Base-by-base conservation (phyloP, 2,329 filamentous ascomycete species). In the Rachicladosporium sp. region DNA sequence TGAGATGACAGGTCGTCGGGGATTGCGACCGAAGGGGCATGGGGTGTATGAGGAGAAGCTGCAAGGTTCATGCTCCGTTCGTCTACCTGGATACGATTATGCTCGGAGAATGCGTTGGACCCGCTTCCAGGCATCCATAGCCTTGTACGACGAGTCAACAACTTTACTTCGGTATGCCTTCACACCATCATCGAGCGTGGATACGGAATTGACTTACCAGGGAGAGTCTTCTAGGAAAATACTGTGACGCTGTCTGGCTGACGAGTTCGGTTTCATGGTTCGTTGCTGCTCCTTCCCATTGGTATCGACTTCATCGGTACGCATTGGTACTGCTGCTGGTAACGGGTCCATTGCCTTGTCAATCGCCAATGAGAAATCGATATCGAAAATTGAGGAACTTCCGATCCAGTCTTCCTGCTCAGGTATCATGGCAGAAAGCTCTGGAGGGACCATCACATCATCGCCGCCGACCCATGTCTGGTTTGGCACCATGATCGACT, bases 51-150 rank as follows among this genome's bases (percentile, higher is more conserved):
- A 5, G 56, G 56, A 1, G 54, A 57, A 3, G 50, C 43, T n/a
- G 51, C 50, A 9, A 54, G 44, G 15, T 56, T 47, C 19, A 57
- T 47, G 13, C 53, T 44, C 3, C 44, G 43, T 29, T 55, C 50
- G 42, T 56, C 51, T 2, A 58, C 40, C 7, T 47, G 49, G 10
- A 55, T 48, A 19, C 41, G 42, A 10, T 51, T 45, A 15, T 57
- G 50, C 19, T 56, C 53, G 31, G 50, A 54, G 33, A 57, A 57
- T 7, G 54, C 50, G 32, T 54, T 44, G 9, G 53, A 51, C n/a
- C 54, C 54, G 1, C 46, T 46, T 23, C 51, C 47, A 1, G 56
- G 55, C 6, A 48, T 42, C 53, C 52, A 57, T 2, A 54, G 45
- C 53, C 52, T 41, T 11, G 7, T 6, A 21, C 13, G 7, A 8